Conservation (phyloP, 1,284 basidiomycete species). For the Boletus calvinii region DNA sequence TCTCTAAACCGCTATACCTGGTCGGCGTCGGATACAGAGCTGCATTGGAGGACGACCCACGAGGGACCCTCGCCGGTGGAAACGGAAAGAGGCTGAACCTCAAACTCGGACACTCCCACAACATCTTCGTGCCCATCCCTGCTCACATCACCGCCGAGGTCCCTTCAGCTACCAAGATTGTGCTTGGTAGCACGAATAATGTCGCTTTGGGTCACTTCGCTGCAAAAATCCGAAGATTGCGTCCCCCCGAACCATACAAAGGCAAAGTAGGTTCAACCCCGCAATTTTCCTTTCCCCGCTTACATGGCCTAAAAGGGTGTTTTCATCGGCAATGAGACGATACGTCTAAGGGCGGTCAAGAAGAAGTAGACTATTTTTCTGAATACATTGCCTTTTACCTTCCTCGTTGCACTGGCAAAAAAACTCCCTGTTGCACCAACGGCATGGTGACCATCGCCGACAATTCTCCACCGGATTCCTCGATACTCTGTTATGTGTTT, state of each 20-base stretch:
- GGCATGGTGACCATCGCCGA: neutral
- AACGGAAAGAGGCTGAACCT: constrained; percentile 73
- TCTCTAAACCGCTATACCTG: constrained; percentile 78
- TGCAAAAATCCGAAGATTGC: constrained; percentile 78
- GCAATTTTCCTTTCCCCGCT: constrained; percentile 3
- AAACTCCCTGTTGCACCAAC: neutral
- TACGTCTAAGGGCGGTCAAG: constrained; percentile 89
- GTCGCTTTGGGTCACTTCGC: constrained; percentile 85
- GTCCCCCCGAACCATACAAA: constrained; percentile 96
- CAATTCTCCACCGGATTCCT: neutral
- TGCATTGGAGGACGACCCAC: constrained; percentile 83
- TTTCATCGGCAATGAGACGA: constrained; percentile 87
- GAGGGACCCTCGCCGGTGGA: constrained; percentile 54
- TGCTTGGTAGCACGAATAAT: constrained; percentile 71
- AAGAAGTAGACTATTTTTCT: constrained; percentile 75
- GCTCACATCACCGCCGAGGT: constrained; percentile 75
- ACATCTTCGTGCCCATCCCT: constrained; percentile 82
- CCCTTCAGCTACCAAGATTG: constrained; percentile 68
- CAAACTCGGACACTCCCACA: constrained; percentile 92
- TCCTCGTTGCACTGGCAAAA: neutral
- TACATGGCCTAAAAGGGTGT: constrained; percentile 62
- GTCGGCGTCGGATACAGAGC: constrained; percentile 97
- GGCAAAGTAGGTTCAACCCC: constrained; percentile 72
- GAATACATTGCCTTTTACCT: constrained; percentile 7
- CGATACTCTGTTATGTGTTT: neutral